Base-by-base conservation (phyloP, 1,284 basidiomycete genomes). In the Moesziomyces antarcticus region DNA sequence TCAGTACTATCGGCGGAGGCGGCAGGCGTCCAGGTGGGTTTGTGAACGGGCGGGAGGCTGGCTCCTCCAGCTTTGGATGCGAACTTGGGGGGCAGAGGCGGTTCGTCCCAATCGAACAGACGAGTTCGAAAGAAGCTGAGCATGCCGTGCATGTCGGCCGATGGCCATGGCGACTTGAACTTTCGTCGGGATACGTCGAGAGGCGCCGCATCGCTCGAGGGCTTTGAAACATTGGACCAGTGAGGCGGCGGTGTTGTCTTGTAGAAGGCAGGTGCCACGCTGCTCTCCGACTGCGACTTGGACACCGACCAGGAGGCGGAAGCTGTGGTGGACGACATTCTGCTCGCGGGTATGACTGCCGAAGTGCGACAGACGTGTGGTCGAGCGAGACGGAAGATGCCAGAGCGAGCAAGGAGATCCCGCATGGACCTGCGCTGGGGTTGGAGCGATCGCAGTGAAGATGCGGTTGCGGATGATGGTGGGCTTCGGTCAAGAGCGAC, bases 71-170 rank as follows among this genome's bases (percentile, higher is more conserved):
- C 37, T 14, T 51, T 54, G 22, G 56, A 25, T 13, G 67, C 62
- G 3, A 41, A 46, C 24, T 73, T 72, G 35, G 70, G 69, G 7
- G 68, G 67, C 18, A 70, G 59, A 1, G 75, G 68, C 13, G 44
- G 45, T 25, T 78, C 75, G 50, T 78, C 71, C 77, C 77, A 79
- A 16, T 79, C 77, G 24, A 78, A 75, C 1, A 79, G 55, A 13
- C 77, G 51, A 3, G 72, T 66, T 1, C 67, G 62, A 16, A 79
- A 37, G 50, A 79, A 79, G 21, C 47, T 43, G 3, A 79, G 43
- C n/a, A 75, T 21, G n/a, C 56, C 56, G 20, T 75, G 62, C 0
- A 18, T 2, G 3, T 49, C 47, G 2, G 77, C 59, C 6, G 73
- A 75, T 8, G 64, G 58, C 74, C 75, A 78, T 10, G 76, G 76